phyloP scores from a whole-genome alignment of 495 filamentous ascomycete species.

The Endocarpon pusillum region DNA sequence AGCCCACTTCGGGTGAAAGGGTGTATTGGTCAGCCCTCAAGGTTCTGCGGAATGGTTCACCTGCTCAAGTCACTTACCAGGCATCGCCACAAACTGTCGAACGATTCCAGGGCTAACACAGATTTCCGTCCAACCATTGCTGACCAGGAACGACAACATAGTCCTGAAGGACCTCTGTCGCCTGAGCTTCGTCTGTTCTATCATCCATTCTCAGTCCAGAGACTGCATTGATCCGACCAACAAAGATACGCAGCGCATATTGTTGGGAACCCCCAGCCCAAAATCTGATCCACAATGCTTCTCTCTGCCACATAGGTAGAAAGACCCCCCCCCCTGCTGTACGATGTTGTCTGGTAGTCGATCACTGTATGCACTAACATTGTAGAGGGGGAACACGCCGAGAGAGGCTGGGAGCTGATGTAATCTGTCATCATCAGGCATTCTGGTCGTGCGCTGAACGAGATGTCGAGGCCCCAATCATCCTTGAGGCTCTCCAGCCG shows the following conservation, averaged over 20 bases:
- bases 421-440: conserved; percentile 22
- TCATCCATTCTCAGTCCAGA: conserved; percentile 22
- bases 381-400: conserved; percentile 26
- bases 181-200: conserved; percentile 10
- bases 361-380: conserved; percentile 13
- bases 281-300: conserved; percentile 32
- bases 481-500: no score
- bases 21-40: no score
- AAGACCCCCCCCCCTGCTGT: conserved; percentile 27
- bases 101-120: conserved; percentile 11
- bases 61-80: no score
- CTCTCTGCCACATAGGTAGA: conserved; percentile 26
- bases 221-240: conserved; percentile 31
- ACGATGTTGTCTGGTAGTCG: conserved; percentile 17
- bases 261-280: background rate
- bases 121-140: conserved; percentile 32
- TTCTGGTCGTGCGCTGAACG: conserved; percentile 27
- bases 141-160: conserved; percentile 29
- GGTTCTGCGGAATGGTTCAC: no score
- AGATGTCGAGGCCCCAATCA: conserved; percentile 1
- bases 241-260: conserved; percentile 28
- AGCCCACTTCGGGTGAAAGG: conserved; percentile 23
- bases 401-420: conserved; percentile 20
- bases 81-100: conserved; percentile 12
- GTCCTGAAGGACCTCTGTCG: conserved; percentile 17